A percentile compares a stretch with the other conserved stretches of the same genome.
Evolutionary conservation across 164 flowering plant genomes (phyloP).

Genomic region (Paratinospora sagittata): DNA sequence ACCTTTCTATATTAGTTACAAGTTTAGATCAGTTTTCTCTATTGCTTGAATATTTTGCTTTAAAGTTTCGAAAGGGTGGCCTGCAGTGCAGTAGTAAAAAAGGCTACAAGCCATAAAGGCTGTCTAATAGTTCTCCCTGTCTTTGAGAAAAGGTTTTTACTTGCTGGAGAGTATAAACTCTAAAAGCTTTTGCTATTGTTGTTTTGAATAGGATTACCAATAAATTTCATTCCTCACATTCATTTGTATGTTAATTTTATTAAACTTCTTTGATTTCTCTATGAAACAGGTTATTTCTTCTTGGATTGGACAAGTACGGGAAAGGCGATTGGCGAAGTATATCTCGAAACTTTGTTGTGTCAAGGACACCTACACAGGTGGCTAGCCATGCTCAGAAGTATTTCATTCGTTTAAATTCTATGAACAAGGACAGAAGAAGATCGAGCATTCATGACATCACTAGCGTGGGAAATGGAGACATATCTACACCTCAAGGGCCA

Average conservation of each 20-base stretch:
- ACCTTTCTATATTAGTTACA: neutral
- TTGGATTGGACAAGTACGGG: constrained; percentile 88
- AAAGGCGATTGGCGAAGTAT: constrained; percentile 98
- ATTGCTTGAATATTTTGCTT: neutral
- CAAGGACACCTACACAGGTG: constrained; percentile 92
- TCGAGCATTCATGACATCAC: constrained; percentile 95
- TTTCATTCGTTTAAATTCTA: constrained; percentile 84
- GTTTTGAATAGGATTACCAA: too few relatives aligned
- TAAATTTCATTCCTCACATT: too few relatives aligned
- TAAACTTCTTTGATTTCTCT: too few relatives aligned
- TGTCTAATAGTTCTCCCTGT: too few relatives aligned
- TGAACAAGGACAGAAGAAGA: constrained; percentile 88
- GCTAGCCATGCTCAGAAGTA: constrained; percentile 96
- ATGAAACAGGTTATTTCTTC: constrained; percentile 67
- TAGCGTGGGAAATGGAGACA: constrained; percentile 56
- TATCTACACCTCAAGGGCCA: constrained; percentile 59
- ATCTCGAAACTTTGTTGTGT: constrained; percentile 82
- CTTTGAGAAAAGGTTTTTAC: too few relatives aligned
- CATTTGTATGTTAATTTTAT: too few relatives aligned
- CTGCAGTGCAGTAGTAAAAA: too few relatives aligned
- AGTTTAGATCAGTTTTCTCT: neutral
- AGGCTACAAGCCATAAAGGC: too few relatives aligned
- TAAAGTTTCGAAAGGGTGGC: too few relatives aligned
- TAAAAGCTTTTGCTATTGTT: too few relatives aligned
- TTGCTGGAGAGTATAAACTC: too few relatives aligned